These are phyloP conservation scores for Aspergillus arachidicola DNA, from an alignment of 2,329 filamentous ascomycete species.

Conservation along the genomic window DNA sequence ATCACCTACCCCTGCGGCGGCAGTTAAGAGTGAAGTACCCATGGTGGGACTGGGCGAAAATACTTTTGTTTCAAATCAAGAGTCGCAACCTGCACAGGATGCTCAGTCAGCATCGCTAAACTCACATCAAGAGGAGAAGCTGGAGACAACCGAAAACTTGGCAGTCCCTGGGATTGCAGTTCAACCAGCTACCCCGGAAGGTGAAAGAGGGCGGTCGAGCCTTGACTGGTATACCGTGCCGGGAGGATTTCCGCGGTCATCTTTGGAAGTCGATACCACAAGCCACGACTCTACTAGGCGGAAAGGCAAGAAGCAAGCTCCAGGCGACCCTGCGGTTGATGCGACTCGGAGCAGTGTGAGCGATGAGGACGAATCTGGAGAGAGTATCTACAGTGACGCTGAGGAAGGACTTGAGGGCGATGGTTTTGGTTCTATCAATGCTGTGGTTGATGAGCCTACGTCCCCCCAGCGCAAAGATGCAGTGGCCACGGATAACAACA, in stretches of 20 bases:
- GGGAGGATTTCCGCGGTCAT: slow-evolving; percentile 57
- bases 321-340: slow-evolving; percentile 9
- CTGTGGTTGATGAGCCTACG: slow-evolving; percentile 38
- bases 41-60: slow-evolving; percentile 1
- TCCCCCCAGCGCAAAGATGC: background rate
- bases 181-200: slow-evolving; percentile 50
- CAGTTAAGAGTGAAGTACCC: background rate
- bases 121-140: slow-evolving; percentile 8
- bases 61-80: background rate
- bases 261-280: slow-evolving; percentile 25
- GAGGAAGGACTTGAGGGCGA: slow-evolving; percentile 46
- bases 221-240: slow-evolving; percentile 56
- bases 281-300: slow-evolving; percentile 9
- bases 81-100: slow-evolving; percentile 6
- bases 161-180: slow-evolving; percentile 49
- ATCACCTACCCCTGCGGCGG: slow-evolving; percentile 1
- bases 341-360: slow-evolving; percentile 26
- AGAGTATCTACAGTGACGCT: slow-evolving; percentile 53
- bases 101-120: background rate
- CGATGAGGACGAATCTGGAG: slow-evolving; percentile 41
- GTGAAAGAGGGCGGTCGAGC: slow-evolving; percentile 41
- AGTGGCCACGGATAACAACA: background rate
- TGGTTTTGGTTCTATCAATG: slow-evolving; percentile 54
- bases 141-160: slow-evolving; percentile 7
- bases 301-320: slow-evolving; percentile 12